Evolutionary conservation across 805 yeast species (phyloP), one percentile per base, ranked within the genome.

Genomic region (Pichia nanzhaoensis): DNA sequence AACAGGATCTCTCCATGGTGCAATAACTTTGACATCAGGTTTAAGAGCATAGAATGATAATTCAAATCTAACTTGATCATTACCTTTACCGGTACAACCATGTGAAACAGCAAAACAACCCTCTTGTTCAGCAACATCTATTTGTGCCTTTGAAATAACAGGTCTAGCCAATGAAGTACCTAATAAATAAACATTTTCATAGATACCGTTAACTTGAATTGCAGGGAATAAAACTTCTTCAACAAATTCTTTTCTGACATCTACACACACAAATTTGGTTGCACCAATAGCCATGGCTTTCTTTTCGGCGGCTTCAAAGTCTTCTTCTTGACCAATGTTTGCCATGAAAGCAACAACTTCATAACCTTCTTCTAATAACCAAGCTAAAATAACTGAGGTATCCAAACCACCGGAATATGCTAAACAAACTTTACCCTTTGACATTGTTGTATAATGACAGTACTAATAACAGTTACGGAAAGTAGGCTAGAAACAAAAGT

Each of bases 11-110:
- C 99, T 87, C 99, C 99, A 93, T 67, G 99, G 99, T 37, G 99
- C 96, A 71, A 93, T 91, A 57, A 88, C 96, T 64, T 78, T 74
- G 57, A 93, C 95, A 63, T 90, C 98, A 36, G 99, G 99, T 73
- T 93, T 90, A 68, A 93, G 79, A 32, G 98, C 99, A 69, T 93
- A 93, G 77, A 93, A 93, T 8, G 95, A 83, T 51, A 93, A 75
- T 73, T 93, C 99, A 66, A 93, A 93, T 71, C 99, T 84, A 55
- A 93, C 97, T 74, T 93, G 99, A 70, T 93, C 99, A 67, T 93
- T 93, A 73, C 99, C 99, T 75, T 93, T 93, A 73, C 99, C 99
- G 56, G 99, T 93, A 74, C 99, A 93, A 53, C 99, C 99, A 69
- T 93, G 99, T 40, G 96, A 81, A 41, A 93, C 99, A 44, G 98